Evolutionary conservation across 2,329 filamentous ascomycete genomes (phyloP).

Genomic region (Incumbomyces lentus): DNA sequence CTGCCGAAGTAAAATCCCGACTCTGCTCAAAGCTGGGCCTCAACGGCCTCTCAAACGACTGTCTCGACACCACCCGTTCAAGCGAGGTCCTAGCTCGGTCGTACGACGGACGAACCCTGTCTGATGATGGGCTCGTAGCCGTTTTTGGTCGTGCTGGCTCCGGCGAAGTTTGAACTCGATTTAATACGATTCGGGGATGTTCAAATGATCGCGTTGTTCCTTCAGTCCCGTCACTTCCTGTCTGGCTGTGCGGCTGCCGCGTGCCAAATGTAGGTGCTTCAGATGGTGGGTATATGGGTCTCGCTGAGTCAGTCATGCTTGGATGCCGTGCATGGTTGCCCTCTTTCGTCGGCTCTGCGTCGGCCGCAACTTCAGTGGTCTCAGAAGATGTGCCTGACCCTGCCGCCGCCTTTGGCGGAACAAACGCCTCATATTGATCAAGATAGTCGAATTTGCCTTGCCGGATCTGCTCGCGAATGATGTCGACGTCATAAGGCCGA

Average conservation of each 20-base stretch:
- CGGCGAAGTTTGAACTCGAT: neutral
- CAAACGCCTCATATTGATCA: constrained; percentile 43
- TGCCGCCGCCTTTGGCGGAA: constrained; percentile 37
- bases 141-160: neutral
- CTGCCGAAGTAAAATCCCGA: constrained; percentile 84
- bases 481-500: constrained; percentile 85
- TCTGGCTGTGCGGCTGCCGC: constrained; percentile 73
- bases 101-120: constrained; percentile 70
- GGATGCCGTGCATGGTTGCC: constrained; percentile 34
- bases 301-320: constrained; percentile 72
- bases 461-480: constrained; percentile 83
- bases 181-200: neutral
- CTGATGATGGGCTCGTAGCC: constrained; percentile 46
- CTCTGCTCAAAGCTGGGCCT: constrained; percentile 77
- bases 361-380: constrained; percentile 29
- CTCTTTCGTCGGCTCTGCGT: constrained; percentile 35
- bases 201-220: constrained; percentile 47
- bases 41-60: constrained; percentile 25
- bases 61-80: constrained; percentile 47
- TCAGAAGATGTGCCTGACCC: constrained; percentile 52
- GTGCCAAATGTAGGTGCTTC: constrained; percentile 66
- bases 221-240: constrained; percentile 88
- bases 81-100: constrained; percentile 79
- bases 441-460: constrained; percentile 73
- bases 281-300: constrained; percentile 88